Base-by-base conservation (phyloP, 352 stramenopile species). In the Globisporangium lucens region DNA sequence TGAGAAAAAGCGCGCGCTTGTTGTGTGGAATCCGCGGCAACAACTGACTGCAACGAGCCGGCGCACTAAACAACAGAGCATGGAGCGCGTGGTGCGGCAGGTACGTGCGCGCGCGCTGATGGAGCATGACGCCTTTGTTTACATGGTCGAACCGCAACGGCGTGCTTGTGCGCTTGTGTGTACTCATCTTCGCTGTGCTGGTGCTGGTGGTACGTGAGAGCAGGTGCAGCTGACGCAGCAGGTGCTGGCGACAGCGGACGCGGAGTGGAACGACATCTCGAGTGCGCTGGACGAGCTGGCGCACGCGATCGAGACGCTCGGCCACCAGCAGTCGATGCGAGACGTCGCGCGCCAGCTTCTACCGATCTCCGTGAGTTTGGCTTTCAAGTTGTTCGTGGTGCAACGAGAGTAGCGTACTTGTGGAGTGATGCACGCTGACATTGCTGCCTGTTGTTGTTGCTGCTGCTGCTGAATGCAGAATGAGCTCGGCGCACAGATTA, bases 251-350 rank as follows among this genome's bases (percentile, higher is more conserved):
- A 51, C 70, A 13, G 56, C 63, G 0, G 65, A 79, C 22, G 65
- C 60, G 35, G 74, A 89, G 43, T 93, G 85, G 85, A 72, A 43
- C 29, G 72, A 75, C 55, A 61, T 70, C 62, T 79, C 78, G 20
- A 43, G 47, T 9, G 69, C 77, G 10, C 73, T 90, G 43, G 71
- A 77, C 3, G 75, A 85, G 29, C 65, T 93, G 1, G 78, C 85
- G 10, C 65, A 69, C 7, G 75, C 73, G 24, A 74, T 93, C 22
- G 85, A 89, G 63, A 46, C 63, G 13, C 61, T 89, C 10, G 56
- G 67, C 8, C n/a, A 7, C 1, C n/a, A 70, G 0, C 65, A 78
- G 13, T 67, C 69, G 56, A 61, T 61, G 41, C 69, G 73, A 36
- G 75, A 85, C 29, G 76, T 71, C 1, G 66, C 83, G 58, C 66